Conservation (phyloP, 2,329 filamentous ascomycete genomes). For the Ophiognomonia clavigignenti-juglandacearum region DNA sequence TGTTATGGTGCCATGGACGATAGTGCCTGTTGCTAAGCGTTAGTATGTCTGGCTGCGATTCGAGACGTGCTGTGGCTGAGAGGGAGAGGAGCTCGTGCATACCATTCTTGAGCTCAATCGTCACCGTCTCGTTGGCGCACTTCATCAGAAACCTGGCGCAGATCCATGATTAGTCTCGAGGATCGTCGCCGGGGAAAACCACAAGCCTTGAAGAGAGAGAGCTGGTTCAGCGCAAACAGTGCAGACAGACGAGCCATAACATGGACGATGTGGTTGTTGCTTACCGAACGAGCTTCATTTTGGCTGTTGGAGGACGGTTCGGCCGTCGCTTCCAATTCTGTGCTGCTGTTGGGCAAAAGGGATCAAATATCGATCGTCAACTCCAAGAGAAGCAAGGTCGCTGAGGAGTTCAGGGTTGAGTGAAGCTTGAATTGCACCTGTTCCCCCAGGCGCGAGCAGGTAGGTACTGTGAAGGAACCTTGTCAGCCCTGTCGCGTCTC, state of each 20-base stretch:
- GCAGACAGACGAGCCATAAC: slow-evolving; percentile 3
- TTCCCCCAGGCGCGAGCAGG: no score
- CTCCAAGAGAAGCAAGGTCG: no score
- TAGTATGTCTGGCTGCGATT: not conserved
- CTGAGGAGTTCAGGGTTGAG: no score
- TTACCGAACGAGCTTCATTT: slow-evolving; percentile 97
- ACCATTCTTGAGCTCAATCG: slow-evolving; percentile 98
- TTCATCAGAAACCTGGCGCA: slow-evolving; percentile 90
- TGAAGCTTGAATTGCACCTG: no score
- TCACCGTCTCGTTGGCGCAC: slow-evolving; percentile 97
- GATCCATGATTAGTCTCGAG: slow-evolving; percentile 25
- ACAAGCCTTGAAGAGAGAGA: slow-evolving; percentile 13
- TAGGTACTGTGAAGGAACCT: no score
- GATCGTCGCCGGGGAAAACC: slow-evolving; percentile 14
- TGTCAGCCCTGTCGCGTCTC: no score
- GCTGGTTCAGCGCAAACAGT: slow-evolving; percentile 27
- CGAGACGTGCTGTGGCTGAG: not conserved
- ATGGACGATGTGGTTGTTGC: slow-evolving; percentile 28
- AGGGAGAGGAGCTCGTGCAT: slow-evolving; percentile 20
- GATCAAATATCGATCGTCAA: no score
- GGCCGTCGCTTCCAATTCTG: not conserved
- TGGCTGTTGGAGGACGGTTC: slow-evolving; percentile 32
- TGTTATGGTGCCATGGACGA: slow-evolving; percentile 93
- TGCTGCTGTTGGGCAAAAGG: no score
- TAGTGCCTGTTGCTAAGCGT: slow-evolving; percentile 61